Base-by-base conservation (phyloP, 352 stramenopile genomes). In the Globisporangium rhizosaccharum region DNA sequence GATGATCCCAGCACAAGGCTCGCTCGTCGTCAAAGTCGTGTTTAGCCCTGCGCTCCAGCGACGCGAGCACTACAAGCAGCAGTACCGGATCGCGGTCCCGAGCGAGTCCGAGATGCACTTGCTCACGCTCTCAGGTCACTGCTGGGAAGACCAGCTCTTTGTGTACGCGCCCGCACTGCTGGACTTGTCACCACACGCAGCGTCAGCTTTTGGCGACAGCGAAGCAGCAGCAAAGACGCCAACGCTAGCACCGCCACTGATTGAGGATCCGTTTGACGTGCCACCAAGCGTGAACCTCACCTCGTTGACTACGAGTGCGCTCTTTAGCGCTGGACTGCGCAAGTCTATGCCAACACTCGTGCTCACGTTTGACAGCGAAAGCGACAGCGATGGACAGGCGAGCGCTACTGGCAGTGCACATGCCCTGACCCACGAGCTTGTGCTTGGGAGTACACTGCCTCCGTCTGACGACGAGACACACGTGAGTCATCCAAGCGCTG, bases 71-170 rank as follows among this genome's bases (percentile, higher is more conserved):
- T 93, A 92, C 59, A 54, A 49, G 1, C 66, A 76, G 50, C 58
- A 71, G 36, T 89, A 75, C 39, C 72, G 75, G 8, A 76, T 95
- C 41, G 68, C 85, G 50, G 83, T 92, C 2, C 82, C 85, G 0
- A 92, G 92, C 57, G 79, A 91, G 51, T 80, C 67, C 5, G 82
- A 95, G 49, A 70, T 75, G 1, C 76, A 93, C 57, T 23, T 90
- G 5, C 39, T 91, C 1, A 63, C 54, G 17, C 30, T 86, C 9
- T 68, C 73, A n/a, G 82, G 80, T 1, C 72, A 80, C 0, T 91
- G 83, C 61, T 92, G 83, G 79, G 83, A 92, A 56, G 82, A 87
- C 41, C 83, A 95, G 44, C 54, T 92, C 3, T 93, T 90, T 57
- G 68, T 89, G 8, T 82, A 79, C 39, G 71, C 68, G 18, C 58